Conservation (phyloP, 805 yeast species). For the Allodekkera sacchari region DNA sequence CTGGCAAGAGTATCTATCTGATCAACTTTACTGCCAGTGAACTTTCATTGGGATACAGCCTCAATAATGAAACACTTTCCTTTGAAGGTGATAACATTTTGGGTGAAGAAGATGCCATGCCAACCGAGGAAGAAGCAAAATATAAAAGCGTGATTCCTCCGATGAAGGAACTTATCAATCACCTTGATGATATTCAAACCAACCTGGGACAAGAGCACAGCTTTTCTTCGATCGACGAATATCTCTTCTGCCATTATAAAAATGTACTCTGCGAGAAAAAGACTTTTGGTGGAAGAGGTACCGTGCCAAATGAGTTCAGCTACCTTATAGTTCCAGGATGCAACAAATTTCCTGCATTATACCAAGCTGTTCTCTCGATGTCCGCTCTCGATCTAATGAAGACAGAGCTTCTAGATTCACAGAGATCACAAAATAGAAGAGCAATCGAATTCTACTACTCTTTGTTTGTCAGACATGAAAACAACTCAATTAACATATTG, state of each 20-base stretch:
- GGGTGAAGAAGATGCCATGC: neutral
- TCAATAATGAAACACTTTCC: neutral
- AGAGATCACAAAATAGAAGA: too few relatives aligned
- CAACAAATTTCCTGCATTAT: slow-evolving; percentile 16
- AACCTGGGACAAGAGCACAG: neutral
- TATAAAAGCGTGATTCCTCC: neutral
- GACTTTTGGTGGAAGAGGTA: slow-evolving; percentile 14
- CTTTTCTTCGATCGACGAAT: slow-evolving; percentile 8
- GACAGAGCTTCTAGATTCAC: slow-evolving; percentile 6
- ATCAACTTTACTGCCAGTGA: slow-evolving; percentile 13
- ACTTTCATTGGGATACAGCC: slow-evolving; percentile 7
- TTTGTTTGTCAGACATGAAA: slow-evolving; percentile 16
- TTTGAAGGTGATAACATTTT: neutral
- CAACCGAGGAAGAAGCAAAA: slow-evolving; percentile 3
- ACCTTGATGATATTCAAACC: slow-evolving; percentile 1
- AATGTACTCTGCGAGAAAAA: slow-evolving; percentile 17
- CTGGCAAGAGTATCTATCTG: too few relatives aligned
- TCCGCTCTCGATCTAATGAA: slow-evolving; percentile 20
- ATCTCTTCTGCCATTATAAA: slow-evolving; percentile 18
- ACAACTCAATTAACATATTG: slow-evolving; percentile 21
- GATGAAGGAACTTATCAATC: slow-evolving; percentile 2
- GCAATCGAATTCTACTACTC: slow-evolving; percentile 6
- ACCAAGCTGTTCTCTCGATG: slow-evolving; percentile 18
- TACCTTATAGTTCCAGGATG: slow-evolving; percentile 21
- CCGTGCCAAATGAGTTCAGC: slow-evolving; percentile 18